Base-by-base conservation (phyloP, 2,329 filamentous ascomycete species). In the Xylariaceae sp. region DNA sequence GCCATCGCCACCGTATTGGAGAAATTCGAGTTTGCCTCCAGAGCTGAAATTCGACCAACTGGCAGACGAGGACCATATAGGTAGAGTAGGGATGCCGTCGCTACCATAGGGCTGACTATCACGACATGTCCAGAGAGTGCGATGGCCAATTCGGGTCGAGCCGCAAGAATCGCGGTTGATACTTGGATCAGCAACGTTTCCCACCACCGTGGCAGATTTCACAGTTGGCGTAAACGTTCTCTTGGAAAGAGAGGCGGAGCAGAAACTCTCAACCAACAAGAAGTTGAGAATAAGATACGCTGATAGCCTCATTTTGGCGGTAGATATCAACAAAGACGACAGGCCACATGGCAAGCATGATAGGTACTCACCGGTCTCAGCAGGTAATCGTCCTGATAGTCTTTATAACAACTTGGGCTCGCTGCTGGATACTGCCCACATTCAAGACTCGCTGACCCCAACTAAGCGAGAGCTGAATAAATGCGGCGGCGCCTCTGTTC, bases 11-110 rank as follows among this genome's bases (percentile, higher is more conserved):
- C 63, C 63, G 30, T 61, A 63, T 44, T 59, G 59, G 17, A 11
- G 35, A 11, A 61, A 45, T 2, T 7, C 48, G 6, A 59, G 61
- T 10, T 52, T 60, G 23, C 56, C 61, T 47, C 62, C 63, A 35
- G 44, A 35, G 41, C 63, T 60, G 45, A 63, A 60, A 37, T 63
- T 50, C 23, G 55, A 66, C 58, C 60, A 65, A 17, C 66, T 66
- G n/a, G 69, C 68, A 56, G 64, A 69, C 11, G 63, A 67, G 23
- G 66, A 57, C 58, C 66, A 70, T 54, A 69, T 57, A 3, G 62
- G 62, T 35, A 62, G 17, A 35, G 15, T 48, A 11, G 62, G 60
- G 39, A 58, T 60, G 4, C 64, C 65, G 11, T 62, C 59, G 45
- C 63, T 61, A 48, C 64, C 62, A 9, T 65, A 67, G 34, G 61